These are phyloP conservation scores for Pyracantha coccinea DNA, from an alignment of 331 rosid genomes.

Conservation along the genomic window DNA sequence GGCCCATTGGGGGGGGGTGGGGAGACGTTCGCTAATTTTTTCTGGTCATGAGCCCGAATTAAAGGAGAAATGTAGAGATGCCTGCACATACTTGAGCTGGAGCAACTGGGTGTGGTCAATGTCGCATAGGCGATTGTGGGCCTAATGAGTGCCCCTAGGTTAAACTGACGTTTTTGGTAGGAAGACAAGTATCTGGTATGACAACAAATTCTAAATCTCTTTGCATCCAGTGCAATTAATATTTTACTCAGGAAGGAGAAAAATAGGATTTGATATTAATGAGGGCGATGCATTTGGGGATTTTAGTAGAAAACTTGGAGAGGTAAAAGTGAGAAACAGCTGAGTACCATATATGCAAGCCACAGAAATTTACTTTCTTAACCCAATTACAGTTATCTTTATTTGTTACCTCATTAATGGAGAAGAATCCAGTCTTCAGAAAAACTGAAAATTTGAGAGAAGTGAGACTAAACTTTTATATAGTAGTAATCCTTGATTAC, in stretches of 20 bases:
- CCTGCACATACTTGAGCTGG: background rate
- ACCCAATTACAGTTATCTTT: background rate
- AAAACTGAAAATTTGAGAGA: constrained; percentile 1
- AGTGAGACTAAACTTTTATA: background rate
- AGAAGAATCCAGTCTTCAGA: constrained; percentile 10
- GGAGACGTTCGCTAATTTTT: background rate
- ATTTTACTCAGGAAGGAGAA: background rate
- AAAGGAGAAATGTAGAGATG: background rate
- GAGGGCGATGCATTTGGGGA: background rate
- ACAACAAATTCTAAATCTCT: constrained; percentile 6
- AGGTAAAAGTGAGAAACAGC: constrained; percentile 4
- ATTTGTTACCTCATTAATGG: constrained; percentile 1
- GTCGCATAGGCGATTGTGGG: background rate
- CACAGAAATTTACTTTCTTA: background rate
- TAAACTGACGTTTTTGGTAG: background rate
- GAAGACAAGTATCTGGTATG: constrained; percentile 4
- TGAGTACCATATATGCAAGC: background rate
- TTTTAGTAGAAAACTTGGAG: constrained; percentile 6
- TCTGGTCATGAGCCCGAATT: background rate
- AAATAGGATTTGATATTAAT: constrained; percentile 16
- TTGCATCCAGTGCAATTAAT: constrained; percentile 3
- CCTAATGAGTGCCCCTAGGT: background rate
- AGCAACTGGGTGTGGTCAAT: constrained; percentile 4
- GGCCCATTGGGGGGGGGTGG: background rate
- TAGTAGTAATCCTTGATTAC: background rate